Evolutionary conservation across 1,284 basidiomycete species (phyloP), one percentile per base, ranked within the genome.

Genomic region (Tetrapyrgos nigripes): DNA sequence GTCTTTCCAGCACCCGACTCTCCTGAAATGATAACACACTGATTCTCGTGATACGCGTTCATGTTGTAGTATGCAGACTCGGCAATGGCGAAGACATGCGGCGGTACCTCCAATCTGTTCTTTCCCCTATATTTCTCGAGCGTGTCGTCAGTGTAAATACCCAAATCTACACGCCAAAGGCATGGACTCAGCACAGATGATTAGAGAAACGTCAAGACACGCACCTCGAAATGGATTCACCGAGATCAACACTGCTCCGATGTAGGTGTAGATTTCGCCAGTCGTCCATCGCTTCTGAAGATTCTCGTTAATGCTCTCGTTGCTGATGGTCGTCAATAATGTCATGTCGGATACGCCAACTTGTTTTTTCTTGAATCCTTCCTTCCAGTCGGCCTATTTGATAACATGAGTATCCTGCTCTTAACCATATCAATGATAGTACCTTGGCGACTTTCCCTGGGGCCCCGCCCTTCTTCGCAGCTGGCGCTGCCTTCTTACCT

Each of bases 261-360:
- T 99, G 76, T 99, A 99, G 6, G 97, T 99, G 75, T 99, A 99
- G 69, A 99, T 99, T 78, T 99, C 97, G 57, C 83, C 92, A 69
- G 92, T 96, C 63, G 88, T 89, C 88, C 97, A 99, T 59, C 97
- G 86, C 75, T 97, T 95, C 82, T 97, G 91, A 65, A 99, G 84
- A 75, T 99, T 99, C 56, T 98, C 95, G 75, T 98, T 99, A 84
- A 99, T 90, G 66, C 91, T 91, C 70, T 99, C 97, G 76, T 99
- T 98, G 73, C 94, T 96, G 80, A 99, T 97, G 53, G 95, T 97
- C 55, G 93, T 93, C 62, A 99, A 82, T 62, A 99, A 80, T 9
- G 97, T 99, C 97, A 99, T 99, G 80, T 99, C 97, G 54, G 94
- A 91, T 58, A 99, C 97, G 60, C 97, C 97, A 58, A 96, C 94